Evolutionary conservation across 345 rosid species (phyloP).

Genomic region (Eucalyptus curtisii): DNA sequence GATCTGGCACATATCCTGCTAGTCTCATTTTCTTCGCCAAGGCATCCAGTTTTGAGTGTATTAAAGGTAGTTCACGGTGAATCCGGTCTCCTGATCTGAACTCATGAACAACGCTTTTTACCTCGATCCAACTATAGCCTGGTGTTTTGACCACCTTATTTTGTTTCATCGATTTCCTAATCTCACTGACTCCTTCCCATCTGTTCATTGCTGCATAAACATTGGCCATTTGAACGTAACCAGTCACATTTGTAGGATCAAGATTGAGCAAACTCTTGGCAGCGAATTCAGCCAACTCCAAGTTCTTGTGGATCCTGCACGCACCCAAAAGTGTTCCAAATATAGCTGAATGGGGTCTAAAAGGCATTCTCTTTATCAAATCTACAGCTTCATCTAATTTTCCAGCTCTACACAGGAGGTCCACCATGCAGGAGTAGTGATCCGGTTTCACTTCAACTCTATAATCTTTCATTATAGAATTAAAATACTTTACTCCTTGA

Average conservation of each 20-base stretch:
- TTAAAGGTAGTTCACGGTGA: constrained; percentile 32
- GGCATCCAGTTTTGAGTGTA: constrained; percentile 49
- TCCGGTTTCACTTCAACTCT: constrained; percentile 21
- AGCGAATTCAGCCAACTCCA: constrained; percentile 18
- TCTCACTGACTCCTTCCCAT: constrained; percentile 7
- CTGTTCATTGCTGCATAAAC: constrained; percentile 19
- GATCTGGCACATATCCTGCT: constrained; percentile 69
- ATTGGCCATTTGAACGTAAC: constrained; percentile 26
- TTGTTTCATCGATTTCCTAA: constrained; percentile 17
- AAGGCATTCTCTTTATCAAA: constrained; percentile 32
- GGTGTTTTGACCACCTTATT: constrained; percentile 18
- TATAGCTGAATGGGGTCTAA: constrained; percentile 26
- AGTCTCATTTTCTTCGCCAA: constrained; percentile 58
- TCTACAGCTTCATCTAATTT: constrained; percentile 24
- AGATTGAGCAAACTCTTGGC: constrained; percentile 14
- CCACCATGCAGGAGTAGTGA: constrained; percentile 51
- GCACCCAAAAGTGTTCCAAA: constrained; percentile 49
- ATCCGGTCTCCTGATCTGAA: constrained; percentile 30
- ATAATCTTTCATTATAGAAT: constrained; percentile 31
- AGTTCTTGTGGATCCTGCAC: constrained; percentile 33
- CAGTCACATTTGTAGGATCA: constrained; percentile 12
- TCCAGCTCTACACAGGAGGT: constrained; percentile 46
- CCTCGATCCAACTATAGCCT: constrained; percentile 22
- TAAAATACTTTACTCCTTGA: constrained; percentile 28
- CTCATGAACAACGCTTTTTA: constrained; percentile 20